Conservation (phyloP, 140 eudicot genomes). For the Ambrosia hybrid region DNA sequence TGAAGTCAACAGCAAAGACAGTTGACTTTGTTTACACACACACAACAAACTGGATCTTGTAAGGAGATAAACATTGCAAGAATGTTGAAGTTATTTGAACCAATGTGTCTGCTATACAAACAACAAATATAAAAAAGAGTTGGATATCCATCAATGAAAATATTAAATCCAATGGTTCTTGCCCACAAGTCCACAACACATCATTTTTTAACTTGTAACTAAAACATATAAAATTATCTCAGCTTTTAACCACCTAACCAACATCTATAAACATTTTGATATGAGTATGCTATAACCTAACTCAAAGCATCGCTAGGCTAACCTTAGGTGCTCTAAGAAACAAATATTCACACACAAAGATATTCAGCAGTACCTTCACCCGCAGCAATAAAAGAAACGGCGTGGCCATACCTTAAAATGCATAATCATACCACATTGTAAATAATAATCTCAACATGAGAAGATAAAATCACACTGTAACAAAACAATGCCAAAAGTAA, state of each 20-base stretch:
- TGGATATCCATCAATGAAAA: too few relatives aligned
- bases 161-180: neutral
- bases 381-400: conserved; percentile 97
- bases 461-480: conserved; percentile 4
- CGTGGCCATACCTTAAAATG: conserved; percentile 51
- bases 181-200: conserved; percentile 9
- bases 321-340: conserved; percentile 4
- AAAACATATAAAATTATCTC: conserved; percentile 2
- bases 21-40: too few relatives aligned
- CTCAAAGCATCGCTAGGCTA: too few relatives aligned
- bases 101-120: conserved; percentile 97
- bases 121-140: neutral
- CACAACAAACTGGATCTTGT: too few relatives aligned
- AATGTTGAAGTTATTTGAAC: conserved; percentile 90
- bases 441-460: too few relatives aligned
- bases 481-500: conserved; percentile 1
- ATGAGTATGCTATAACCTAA: conserved; percentile 1
- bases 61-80: conserved; percentile 21
- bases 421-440: too few relatives aligned
- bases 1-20: too few relatives aligned
- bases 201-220: conserved; percentile 2
- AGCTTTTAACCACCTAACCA: neutral
- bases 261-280: neutral
- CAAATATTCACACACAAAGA: conserved; percentile 13
- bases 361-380: too few relatives aligned